phyloP scores from a whole-genome alignment of 176 grass and related monocot species.

The Oryza brachyantha region DNA sequence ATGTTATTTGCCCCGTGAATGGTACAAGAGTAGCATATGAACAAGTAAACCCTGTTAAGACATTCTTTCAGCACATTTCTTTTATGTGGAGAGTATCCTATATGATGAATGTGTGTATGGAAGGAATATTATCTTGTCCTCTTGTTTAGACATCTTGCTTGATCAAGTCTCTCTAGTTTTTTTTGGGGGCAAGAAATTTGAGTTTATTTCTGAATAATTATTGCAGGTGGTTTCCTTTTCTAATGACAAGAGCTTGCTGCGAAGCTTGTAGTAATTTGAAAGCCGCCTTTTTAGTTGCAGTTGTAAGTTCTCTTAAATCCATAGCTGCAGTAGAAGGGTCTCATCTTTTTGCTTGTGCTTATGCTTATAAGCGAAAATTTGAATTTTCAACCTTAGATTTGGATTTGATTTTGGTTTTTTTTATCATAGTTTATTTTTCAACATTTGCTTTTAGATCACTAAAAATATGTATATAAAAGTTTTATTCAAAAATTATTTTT shows the following conservation, averaged over 20 bases:
- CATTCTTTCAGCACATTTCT: neutral
- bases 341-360: too few relatives aligned
- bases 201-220: slow-evolving; percentile 32
- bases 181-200: neutral
- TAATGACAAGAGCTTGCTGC: slow-evolving; percentile 87
- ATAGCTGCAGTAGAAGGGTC: slow-evolving; percentile 12
- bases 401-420: too few relatives aligned
- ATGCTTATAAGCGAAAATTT: too few relatives aligned
- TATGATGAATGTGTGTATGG: neutral
- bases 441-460: too few relatives aligned
- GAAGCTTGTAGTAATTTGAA: slow-evolving; percentile 98
- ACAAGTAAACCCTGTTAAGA: neutral
- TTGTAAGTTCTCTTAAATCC: slow-evolving; percentile 68
- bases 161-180: neutral
- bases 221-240: slow-evolving; percentile 95
- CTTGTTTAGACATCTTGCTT: slow-evolving; percentile 3
- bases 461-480: too few relatives aligned
- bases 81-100: neutral
- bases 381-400: too few relatives aligned
- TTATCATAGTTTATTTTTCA: too few relatives aligned
- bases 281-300: slow-evolving; percentile 94
- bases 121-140: neutral
- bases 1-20: neutral
- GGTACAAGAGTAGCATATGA: neutral
- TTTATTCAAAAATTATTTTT: too few relatives aligned